phyloP scores from a whole-genome alignment of 2,329 filamentous ascomycete genomes.

The Chaetomium sp. region DNA sequence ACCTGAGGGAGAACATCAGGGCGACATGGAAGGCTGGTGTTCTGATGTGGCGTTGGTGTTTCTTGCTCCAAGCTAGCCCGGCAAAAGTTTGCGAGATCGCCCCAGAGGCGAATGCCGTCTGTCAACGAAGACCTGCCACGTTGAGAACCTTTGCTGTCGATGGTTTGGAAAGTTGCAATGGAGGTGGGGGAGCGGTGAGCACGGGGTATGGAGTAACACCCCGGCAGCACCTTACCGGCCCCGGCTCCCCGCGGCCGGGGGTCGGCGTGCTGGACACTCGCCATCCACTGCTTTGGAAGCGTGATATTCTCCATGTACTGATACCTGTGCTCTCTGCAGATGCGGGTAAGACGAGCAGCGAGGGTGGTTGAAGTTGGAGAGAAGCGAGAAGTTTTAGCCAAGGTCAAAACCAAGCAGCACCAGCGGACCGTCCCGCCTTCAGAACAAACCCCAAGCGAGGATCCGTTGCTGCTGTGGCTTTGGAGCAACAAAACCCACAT shows the following conservation, averaged over 20 bases:
- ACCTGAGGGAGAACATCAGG: neutral
- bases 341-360: neutral
- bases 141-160: neutral
- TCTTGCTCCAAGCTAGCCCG: no score
- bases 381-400: neutral
- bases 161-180: conserved; percentile 11
- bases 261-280: neutral
- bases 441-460: neutral
- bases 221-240: conserved; percentile 17
- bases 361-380: neutral
- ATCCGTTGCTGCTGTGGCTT: conserved; percentile 15
- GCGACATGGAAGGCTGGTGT: neutral
- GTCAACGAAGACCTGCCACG: neutral
- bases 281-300: conserved; percentile 12
- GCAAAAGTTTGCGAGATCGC: conserved; percentile 1
- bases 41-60: neutral
- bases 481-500: conserved; percentile 8
- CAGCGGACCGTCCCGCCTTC: conserved; percentile 4
- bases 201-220: conserved; percentile 21
- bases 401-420: neutral
- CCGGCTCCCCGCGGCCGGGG: conserved; percentile 18
- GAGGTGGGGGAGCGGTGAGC: conserved; percentile 22
- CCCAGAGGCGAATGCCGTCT: neutral
- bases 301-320: conserved; percentile 4
- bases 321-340: neutral